Conservation (phyloP, 1,139 yeast species). For the Protomyces inundatus region DNA sequence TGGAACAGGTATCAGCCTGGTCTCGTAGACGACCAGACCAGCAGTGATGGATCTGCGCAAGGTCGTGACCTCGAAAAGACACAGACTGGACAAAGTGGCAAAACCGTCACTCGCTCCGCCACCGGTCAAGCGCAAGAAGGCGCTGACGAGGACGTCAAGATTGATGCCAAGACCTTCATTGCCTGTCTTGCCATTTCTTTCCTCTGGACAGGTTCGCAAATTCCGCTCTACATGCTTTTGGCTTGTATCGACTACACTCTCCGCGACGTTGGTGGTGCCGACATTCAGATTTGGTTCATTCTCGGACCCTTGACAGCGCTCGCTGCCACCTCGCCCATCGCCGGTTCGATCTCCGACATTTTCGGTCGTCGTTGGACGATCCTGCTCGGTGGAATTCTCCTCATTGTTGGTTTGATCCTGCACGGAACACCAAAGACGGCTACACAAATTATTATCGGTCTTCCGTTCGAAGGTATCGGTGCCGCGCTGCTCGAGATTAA, state of each 20-base stretch:
- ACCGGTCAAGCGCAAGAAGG: conserved; percentile 23
- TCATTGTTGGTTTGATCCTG: conserved; percentile 54
- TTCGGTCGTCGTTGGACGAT: conserved; percentile 58
- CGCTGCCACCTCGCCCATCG: conserved; percentile 43
- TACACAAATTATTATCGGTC: conserved; percentile 3
- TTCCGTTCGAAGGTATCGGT: conserved; percentile 14
- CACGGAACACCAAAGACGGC: conserved; percentile 38
- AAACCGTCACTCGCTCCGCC: conserved; percentile 9
- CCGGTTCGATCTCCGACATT: conserved; percentile 54
- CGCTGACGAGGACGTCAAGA: conserved; percentile 19
- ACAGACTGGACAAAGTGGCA: conserved; percentile 9
- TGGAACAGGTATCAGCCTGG: not conserved
- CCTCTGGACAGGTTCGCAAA: conserved; percentile 25
- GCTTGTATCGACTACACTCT: conserved; percentile 20
- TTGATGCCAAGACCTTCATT: conserved; percentile 16
- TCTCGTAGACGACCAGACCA: not conserved
- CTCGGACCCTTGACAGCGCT: conserved; percentile 17
- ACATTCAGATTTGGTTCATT: conserved; percentile 19
- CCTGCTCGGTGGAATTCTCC: conserved; percentile 49
- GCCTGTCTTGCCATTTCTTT: conserved; percentile 25
- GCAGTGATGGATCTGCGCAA: not conserved
- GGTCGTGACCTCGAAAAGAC: conserved; percentile 7
- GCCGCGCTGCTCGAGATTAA: conserved; percentile 21
- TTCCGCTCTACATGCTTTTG: conserved; percentile 22
- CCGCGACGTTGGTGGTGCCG: conserved; percentile 19